Evolutionary conservation across 2,329 filamentous ascomycete species (phyloP).

Genomic region (Didymella arachidicola): DNA sequence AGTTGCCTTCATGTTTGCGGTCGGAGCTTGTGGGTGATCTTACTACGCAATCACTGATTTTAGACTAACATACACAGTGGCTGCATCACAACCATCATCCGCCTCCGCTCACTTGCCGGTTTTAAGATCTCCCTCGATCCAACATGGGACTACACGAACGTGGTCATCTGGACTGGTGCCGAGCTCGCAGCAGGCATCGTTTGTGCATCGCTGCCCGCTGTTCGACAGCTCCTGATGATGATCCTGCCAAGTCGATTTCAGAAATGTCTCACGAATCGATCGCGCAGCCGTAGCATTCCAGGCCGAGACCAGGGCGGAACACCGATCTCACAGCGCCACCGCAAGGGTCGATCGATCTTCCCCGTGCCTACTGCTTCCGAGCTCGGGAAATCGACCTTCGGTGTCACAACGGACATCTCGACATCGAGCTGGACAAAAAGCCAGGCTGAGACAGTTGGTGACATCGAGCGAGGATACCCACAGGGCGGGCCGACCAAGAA

Average conservation of each 20-base stretch:
- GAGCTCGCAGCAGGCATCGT: conserved; percentile 35
- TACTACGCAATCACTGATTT: neutral
- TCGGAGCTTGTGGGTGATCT: conserved; percentile 28
- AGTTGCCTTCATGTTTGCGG: conserved; percentile 33
- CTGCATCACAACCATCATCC: conserved; percentile 34
- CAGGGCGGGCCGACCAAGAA: neutral
- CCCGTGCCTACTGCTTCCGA: neutral
- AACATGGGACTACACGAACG: conserved; percentile 38
- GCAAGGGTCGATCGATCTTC: neutral
- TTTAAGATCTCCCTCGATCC: conserved; percentile 38
- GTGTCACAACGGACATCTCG: conserved; percentile 5
- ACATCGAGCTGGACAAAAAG: conserved; percentile 2
- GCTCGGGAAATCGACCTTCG: neutral
- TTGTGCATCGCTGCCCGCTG: conserved; percentile 36
- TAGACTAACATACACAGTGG: conserved; percentile 3
- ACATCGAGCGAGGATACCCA: conserved; percentile 1
- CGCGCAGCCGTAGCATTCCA: conserved; percentile 5
- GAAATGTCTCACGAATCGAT: conserved; percentile 5
- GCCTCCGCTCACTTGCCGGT: conserved; percentile 30
- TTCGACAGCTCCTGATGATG: conserved; percentile 30
- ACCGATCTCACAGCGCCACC: neutral
- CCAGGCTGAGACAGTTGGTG: neutral
- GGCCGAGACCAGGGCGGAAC: neutral
- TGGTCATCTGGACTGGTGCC: conserved; percentile 37
- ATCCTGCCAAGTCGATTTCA: conserved; percentile 15